These are phyloP conservation scores for Pyrus betulifolia DNA, from an alignment of 306 rosid species.

Conservation along the genomic window DNA sequence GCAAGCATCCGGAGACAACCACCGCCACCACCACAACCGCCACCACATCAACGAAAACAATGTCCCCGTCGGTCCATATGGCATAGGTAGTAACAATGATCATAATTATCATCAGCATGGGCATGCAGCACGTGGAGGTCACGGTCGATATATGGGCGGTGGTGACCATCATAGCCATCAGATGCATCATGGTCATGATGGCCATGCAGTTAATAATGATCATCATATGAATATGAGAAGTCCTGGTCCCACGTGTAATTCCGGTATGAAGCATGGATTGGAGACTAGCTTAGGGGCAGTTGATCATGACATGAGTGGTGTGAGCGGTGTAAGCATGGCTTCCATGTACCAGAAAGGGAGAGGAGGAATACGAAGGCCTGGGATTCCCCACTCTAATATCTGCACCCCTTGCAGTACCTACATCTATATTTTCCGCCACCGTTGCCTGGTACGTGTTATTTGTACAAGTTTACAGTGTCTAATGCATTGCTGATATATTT, in stretches of 20 bases:
- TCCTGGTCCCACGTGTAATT: neutral
- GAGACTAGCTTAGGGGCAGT: slow-evolving; percentile 9
- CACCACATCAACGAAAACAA: slow-evolving; percentile 1
- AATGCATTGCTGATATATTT: neutral
- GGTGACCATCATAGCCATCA: neutral
- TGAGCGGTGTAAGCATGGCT: slow-evolving; percentile 34
- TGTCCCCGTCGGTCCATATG: neutral
- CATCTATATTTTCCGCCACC: slow-evolving; percentile 56
- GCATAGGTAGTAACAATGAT: neutral
- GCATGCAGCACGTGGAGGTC: neutral
- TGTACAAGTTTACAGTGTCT: neutral
- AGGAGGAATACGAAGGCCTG: slow-evolving; percentile 44
- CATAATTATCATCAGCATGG: neutral
- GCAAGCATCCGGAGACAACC: slow-evolving; percentile 23
- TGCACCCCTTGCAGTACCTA: slow-evolving; percentile 61
- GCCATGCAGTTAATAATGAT: neutral
- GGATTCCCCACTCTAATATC: slow-evolving; percentile 80
- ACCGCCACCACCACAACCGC: neutral
- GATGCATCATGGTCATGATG: neutral
- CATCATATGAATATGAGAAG: neutral
- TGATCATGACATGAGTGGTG: slow-evolving; percentile 32
- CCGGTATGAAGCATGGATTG: slow-evolving; percentile 19
- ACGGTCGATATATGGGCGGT: neutral
- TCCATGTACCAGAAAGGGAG: slow-evolving; percentile 19
- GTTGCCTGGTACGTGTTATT: slow-evolving; percentile 52